phyloP scores from a whole-genome alignment of 768 basidiomycete genomes.

The Lactarius tabidus region DNA sequence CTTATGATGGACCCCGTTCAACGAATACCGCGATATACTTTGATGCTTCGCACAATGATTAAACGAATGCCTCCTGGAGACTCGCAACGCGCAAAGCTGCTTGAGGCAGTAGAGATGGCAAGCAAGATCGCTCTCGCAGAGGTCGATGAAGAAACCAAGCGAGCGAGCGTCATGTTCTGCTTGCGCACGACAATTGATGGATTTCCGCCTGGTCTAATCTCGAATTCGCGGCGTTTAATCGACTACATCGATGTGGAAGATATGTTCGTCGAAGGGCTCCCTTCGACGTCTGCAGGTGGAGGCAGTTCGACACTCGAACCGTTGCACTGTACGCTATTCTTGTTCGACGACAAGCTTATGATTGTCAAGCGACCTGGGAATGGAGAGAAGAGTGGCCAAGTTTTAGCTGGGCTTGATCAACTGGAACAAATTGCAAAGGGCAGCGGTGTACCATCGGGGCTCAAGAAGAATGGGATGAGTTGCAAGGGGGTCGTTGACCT shows the following conservation, averaged over 20 bases:
- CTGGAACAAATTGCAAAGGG: conserved; percentile 66
- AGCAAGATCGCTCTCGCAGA: conserved; percentile 89
- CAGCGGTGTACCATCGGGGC: conserved; percentile 55
- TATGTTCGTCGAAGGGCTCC: conserved; percentile 50
- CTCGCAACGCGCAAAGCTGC: conserved; percentile 69
- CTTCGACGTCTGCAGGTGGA: conserved; percentile 41
- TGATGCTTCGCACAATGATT: conserved; percentile 89
- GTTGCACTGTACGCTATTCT: conserved; percentile 82
- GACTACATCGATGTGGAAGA: conserved; percentile 96
- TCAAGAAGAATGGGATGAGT: conserved; percentile 76
- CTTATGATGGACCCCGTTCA: conserved; percentile 96
- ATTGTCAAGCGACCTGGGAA: conserved; percentile 81
- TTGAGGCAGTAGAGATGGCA: conserved; percentile 83
- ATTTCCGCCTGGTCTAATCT: conserved; percentile 89
- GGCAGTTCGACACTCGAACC: conserved; percentile 37
- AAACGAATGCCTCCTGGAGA: conserved; percentile 82
- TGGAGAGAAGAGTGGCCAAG: conserved; percentile 69
- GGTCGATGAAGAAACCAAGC: conserved; percentile 86
- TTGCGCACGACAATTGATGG: conserved; percentile 81
- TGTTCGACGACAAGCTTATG: conserved; percentile 93
- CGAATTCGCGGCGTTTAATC: conserved; percentile 79
- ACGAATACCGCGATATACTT: conserved; percentile 89
- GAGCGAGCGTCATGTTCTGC: conserved; percentile 84
- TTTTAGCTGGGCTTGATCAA: conserved; percentile 72
- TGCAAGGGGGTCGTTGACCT: conserved; percentile 86